Evolutionary conservation across 345 rosid genomes (phyloP), one percentile per base, ranked within the genome.

Genomic region (Orychophragmus violaceus): DNA sequence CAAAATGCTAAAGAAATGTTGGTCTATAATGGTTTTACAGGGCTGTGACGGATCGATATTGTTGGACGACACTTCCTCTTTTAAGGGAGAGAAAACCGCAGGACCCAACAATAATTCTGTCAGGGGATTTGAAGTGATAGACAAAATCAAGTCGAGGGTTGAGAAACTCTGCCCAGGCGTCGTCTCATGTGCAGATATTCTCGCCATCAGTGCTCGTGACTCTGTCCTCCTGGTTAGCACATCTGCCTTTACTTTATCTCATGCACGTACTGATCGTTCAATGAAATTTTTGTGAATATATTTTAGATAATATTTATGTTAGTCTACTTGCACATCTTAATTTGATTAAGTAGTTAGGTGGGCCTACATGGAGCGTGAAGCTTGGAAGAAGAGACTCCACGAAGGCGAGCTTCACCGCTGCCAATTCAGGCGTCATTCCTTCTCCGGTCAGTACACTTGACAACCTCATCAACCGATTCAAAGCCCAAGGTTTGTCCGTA

Each of bases 21-120:
- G n/a, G n/a, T n/a, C n/a, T n/a, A n/a, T n/a, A n/a, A 55, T 54
- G 29, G 2, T 42, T 46, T n/a, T 48, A 48, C 72, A 87, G 92
- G 89, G 92, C 2, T 87, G 92, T 74, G 92, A 87, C 65, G 92
- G 84, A 29, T 87, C 92, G 0, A 64, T 87, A 19, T 80, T 87
- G 3, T 64, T 87, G 27, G 83, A 82, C 30, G 92, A 87, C 75
- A 82, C 84, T 5, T 35, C 82, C 4, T 53, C 80, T 3, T 81
- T 80, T 57, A 30, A 0, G 3, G 89, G 92, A 39, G 92, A 87
- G 57, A 81, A 84, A 61, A 82, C 82, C 4, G 79, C 92, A 9
- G 65, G 18, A 11, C 87, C 89, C 0, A 87, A 82, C 59, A 78
- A 59, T 24, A 78, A 78, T 52, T 87, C 92, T 0, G 73, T 73